phyloP scores from a whole-genome alignment of 768 basidiomycete genomes.

The Tricholoma saponaceum region DNA sequence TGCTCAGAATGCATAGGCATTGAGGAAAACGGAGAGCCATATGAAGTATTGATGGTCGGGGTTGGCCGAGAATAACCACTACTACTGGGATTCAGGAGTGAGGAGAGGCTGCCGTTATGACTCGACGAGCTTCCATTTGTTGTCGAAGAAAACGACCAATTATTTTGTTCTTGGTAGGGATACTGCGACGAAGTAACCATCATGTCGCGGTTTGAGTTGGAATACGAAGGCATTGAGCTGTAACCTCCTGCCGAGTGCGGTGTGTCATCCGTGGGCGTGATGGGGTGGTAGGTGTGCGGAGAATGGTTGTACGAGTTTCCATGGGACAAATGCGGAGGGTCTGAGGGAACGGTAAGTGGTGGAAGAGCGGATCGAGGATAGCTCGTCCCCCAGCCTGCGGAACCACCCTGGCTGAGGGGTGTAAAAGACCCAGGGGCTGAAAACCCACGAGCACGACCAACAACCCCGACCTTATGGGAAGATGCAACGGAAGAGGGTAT shows the following conservation, averaged over 20 bases:
- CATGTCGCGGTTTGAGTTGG: slow-evolving; percentile 36
- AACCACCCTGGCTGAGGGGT: slow-evolving; percentile 57
- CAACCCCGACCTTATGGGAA: slow-evolving; percentile 37
- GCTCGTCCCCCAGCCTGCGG: slow-evolving; percentile 55
- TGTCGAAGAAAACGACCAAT: slow-evolving; percentile 45
- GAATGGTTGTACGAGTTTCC: slow-evolving; percentile 57
- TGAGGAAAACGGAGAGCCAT: slow-evolving; percentile 65
- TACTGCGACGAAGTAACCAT: slow-evolving; percentile 54
- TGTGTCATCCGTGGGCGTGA: slow-evolving; percentile 69
- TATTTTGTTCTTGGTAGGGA: slow-evolving; percentile 52
- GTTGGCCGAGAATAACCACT: slow-evolving; percentile 55
- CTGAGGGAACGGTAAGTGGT: slow-evolving; percentile 79
- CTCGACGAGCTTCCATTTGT: slow-evolving; percentile 51
- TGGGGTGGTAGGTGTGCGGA: slow-evolving; percentile 59
- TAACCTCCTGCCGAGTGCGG: slow-evolving; percentile 41
- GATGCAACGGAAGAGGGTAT: slow-evolving; percentile 48
- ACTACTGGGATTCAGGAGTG: slow-evolving; percentile 70
- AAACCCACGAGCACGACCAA: slow-evolving; percentile 71
- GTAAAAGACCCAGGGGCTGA: slow-evolving; percentile 81
- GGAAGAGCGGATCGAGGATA: slow-evolving; percentile 67
- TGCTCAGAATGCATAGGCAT: slow-evolving; percentile 67
- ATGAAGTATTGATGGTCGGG: slow-evolving; percentile 71
- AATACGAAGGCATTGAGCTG: slow-evolving; percentile 40
- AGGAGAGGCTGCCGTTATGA: slow-evolving; percentile 73
- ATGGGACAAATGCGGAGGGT: slow-evolving; percentile 59